These are phyloP conservation scores for Chlamydomonas sp. DNA, from an alignment of 139 green algal genomes.

Conservation along the genomic window DNA sequence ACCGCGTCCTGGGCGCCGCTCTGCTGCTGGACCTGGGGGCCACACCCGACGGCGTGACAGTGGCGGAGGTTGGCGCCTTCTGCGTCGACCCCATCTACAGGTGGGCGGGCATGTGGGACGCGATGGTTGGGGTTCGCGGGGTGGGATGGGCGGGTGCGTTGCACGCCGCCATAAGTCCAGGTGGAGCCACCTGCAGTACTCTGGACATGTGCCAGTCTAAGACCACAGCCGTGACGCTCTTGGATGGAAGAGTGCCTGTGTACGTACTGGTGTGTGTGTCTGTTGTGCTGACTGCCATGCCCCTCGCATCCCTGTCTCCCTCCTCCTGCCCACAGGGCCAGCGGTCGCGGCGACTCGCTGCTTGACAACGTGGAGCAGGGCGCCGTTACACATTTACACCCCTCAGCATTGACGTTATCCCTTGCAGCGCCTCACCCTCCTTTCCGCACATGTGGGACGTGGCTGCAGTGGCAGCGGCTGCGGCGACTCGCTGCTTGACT, in stretches of 20 bases:
- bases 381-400: too few species aligned
- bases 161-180: too few species aligned
- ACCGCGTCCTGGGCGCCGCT: constrained; percentile 84
- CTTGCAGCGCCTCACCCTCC: too few species aligned
- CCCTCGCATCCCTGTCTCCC: neutral
- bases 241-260: neutral
- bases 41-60: constrained; percentile 52
- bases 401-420: too few species aligned
- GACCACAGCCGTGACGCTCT: neutral
- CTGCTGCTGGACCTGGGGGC: constrained; percentile 74
- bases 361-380: too few species aligned
- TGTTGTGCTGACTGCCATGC: neutral
- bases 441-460: too few species aligned
- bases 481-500: constrained; percentile 45
- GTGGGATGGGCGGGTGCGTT: too few species aligned
- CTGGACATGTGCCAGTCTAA: too few species aligned
- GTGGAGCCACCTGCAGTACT: too few species aligned
- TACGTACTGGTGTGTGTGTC: neutral
- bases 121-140: too few species aligned
- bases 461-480: too few species aligned
- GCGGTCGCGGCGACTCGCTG: constrained; percentile 68
- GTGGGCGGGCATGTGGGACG: neutral
- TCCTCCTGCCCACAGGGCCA: constrained; percentile 65
- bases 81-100: constrained; percentile 70
- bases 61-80: constrained; percentile 92